Conservation (phyloP, 257 asterid genomes). For the Echium plantagineum region DNA sequence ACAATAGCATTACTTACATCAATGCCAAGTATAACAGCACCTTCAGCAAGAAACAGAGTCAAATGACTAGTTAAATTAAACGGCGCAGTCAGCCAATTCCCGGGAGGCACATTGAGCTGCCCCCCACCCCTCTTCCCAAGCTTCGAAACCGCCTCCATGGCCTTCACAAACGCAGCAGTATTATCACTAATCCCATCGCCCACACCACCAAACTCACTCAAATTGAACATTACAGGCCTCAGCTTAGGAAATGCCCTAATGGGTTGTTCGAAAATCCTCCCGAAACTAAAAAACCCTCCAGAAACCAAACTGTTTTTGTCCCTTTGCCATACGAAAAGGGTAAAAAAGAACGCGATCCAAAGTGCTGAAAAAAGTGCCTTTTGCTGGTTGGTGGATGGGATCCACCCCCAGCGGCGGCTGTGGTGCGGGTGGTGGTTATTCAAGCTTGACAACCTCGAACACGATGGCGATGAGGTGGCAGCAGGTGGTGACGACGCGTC, state of each 20-base stretch:
- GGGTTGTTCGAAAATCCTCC: conserved; percentile 16
- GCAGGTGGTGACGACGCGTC: too few relatives aligned
- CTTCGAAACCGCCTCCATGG: conserved; percentile 30
- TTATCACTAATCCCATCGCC: conserved; percentile 37
- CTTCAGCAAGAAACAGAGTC: conserved; percentile 45
- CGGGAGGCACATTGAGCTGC: conserved; percentile 45
- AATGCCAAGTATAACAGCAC: conserved; percentile 37
- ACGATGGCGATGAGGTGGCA: too few relatives aligned
- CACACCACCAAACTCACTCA: conserved; percentile 42
- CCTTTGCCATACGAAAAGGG: conserved; percentile 30
- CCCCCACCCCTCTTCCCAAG: conserved; percentile 37
- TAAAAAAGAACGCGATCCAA: conserved; percentile 28
- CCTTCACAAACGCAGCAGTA: conserved; percentile 37
- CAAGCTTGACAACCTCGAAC: background rate
- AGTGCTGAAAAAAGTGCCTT: conserved; percentile 20
- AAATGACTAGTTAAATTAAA: conserved; percentile 43
- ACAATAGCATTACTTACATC: conserved; percentile 23
- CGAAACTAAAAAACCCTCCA: conserved; percentile 24
- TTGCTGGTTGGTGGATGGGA: conserved; percentile 22
- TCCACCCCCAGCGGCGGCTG: conserved; percentile 23
- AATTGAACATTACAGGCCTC: conserved; percentile 29
- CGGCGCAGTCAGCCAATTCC: conserved; percentile 41
- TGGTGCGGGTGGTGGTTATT: conserved; percentile 12
- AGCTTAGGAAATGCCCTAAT: conserved; percentile 23
- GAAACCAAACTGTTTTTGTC: conserved; percentile 1